Evolutionary conservation across 2,329 filamentous ascomycete species (phyloP).

Genomic region (Sporothrix mexicana): DNA sequence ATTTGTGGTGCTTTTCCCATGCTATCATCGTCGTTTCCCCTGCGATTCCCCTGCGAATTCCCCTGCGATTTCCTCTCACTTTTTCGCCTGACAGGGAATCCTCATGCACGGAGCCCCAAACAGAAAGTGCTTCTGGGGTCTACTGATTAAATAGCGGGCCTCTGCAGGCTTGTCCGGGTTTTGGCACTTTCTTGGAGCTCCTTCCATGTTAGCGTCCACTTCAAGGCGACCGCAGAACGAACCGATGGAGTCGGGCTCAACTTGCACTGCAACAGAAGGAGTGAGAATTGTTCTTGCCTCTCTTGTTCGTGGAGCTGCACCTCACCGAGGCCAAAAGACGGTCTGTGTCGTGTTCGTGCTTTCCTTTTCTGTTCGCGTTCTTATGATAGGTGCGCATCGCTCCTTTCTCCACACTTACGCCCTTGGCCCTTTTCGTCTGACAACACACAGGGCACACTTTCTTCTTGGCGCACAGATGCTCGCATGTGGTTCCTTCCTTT

Average conservation of each 20-base stretch:
- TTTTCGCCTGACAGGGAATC: not conserved
- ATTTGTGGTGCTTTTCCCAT: conserved; percentile 18
- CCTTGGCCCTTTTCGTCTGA: not conserved
- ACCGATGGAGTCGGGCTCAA: not conserved
- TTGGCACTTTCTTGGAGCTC: not conserved
- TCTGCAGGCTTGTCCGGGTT: not conserved
- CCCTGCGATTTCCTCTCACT: not conserved
- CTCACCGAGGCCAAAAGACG: conserved; percentile 5
- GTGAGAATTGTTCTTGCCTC: not conserved
- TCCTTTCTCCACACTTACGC: not conserved
- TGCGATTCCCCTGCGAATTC: not conserved
- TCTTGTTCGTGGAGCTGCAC: too few relatives aligned
- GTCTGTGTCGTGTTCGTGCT: conserved; percentile 7
- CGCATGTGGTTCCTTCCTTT: conserved; percentile 1
- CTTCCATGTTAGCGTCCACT: not conserved
- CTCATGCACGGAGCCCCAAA: conserved; percentile 24
- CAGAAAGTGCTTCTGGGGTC: not conserved
- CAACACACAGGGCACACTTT: conserved; percentile 13
- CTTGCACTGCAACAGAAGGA: conserved; percentile 1
- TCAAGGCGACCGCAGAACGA: not conserved
- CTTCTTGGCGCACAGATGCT: conserved; percentile 4
- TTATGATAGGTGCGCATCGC: not conserved
- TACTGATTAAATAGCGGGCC: not conserved
- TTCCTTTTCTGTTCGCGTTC: not conserved
- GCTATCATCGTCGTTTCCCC: not conserved